Percentiles rank a stretch among this genome's conserved stretches.
phyloP scores from a whole-genome alignment of 352 stramenopile genomes.

The Phytopythium boreale region DNA sequence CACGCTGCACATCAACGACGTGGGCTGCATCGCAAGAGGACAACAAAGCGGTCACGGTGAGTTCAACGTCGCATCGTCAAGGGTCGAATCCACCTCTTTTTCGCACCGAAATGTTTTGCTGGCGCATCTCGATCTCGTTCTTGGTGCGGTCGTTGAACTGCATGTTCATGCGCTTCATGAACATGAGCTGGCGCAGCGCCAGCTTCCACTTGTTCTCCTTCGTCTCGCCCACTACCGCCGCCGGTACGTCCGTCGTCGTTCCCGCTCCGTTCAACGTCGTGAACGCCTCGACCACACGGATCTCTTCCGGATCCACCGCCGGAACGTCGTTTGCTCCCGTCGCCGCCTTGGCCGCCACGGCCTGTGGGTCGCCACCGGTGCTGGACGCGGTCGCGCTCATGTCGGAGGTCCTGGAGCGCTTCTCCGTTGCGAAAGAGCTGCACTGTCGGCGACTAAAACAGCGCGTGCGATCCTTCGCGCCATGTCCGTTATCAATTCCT shows the following conservation, averaged over 20 bases:
- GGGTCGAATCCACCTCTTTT: background rate
- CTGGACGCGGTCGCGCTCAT: background rate
- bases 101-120: conserved; percentile 73
- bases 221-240: background rate
- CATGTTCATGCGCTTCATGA: conserved; percentile 85
- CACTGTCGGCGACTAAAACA: background rate
- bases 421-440: background rate
- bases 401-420: background rate
- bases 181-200: conserved; percentile 73
- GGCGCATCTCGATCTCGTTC: conserved; percentile 75
- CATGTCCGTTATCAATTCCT: background rate
- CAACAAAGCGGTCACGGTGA: background rate
- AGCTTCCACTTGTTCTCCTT: conserved; percentile 75
- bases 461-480: background rate
- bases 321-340: background rate
- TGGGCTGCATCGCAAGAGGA: conserved; percentile 24
- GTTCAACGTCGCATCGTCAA: background rate
- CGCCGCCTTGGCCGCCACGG: background rate
- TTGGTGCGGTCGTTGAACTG: conserved; percentile 71
- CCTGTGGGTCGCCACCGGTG: background rate
- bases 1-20: conserved; percentile 72
- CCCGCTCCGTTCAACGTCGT: background rate
- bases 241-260: background rate
- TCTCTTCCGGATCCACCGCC: conserved; percentile 1
- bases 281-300: conserved; percentile 8